Conservation (phyloP, 208 protist genomes). For the Histomonas meleagridis region DNA sequence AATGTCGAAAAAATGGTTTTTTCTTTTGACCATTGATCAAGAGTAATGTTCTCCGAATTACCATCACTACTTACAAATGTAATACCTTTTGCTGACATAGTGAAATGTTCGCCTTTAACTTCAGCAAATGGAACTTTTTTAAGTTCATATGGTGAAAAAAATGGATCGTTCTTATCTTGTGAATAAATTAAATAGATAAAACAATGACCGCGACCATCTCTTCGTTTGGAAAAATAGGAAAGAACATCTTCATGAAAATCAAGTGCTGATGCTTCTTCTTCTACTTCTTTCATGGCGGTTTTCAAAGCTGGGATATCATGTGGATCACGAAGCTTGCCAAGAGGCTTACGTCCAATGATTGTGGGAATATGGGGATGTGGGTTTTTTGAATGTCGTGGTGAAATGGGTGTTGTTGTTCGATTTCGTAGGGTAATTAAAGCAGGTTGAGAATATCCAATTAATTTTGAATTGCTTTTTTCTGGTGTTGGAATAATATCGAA, state of each 20-base stretch:
- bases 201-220: neutral
- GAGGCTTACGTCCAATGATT: neutral
- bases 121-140: neutral
- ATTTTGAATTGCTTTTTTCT: no score
- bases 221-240: constrained; percentile 25
- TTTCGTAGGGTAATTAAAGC: no score
- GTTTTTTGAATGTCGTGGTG: no score
- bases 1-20: neutral
- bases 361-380: no score
- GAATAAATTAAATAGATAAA: constrained; percentile 27
- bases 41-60: neutral
- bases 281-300: neutral
- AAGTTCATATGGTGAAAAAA: constrained; percentile 23
- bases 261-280: neutral
- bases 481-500: no score
- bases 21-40: neutral
- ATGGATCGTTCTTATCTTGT: neutral
- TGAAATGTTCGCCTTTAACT: neutral
- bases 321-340: neutral
- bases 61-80: neutral
- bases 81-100: neutral
- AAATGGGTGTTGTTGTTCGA: no score
- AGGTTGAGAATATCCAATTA: no score
- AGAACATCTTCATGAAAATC: neutral
- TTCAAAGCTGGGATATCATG: neutral